Evolutionary conservation across 768 basidiomycete genomes (phyloP).

Genomic region (Tricholoma sp.): DNA sequence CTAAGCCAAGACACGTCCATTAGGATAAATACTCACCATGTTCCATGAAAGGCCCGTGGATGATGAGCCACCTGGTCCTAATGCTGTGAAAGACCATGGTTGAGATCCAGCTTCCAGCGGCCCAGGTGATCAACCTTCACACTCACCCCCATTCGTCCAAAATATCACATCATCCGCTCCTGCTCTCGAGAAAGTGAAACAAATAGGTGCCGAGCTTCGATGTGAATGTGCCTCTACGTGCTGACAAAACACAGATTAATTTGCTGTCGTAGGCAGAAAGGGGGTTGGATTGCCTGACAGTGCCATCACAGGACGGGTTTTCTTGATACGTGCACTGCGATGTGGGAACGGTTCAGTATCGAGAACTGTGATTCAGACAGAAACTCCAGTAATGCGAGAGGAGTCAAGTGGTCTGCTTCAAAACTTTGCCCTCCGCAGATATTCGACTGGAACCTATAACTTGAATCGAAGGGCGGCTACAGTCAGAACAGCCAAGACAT

Average conservation of each 20-base stretch:
- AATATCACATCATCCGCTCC: not conserved
- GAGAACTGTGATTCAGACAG: constrained; percentile 33
- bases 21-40: constrained; percentile 46
- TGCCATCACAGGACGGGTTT: constrained; percentile 53
- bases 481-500: no score
- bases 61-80: constrained; percentile 8
- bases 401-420: constrained; percentile 28
- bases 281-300: constrained; percentile 40
- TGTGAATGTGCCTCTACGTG: constrained; percentile 39
- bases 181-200: constrained; percentile 26
- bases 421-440: constrained; percentile 7
- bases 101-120: not conserved
- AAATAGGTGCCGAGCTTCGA: constrained; percentile 41
- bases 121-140: not conserved
- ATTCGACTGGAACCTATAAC: no score
- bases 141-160: not conserved
- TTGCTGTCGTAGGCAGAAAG: not conserved
- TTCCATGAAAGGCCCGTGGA: constrained; percentile 71
- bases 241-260: not conserved
- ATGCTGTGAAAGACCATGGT: not conserved
- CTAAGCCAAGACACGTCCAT: no score
- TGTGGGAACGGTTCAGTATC: constrained; percentile 40
- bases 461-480: no score
- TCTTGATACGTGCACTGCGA: constrained; percentile 55
- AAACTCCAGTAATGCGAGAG: constrained; percentile 27